Conservation (phyloP, 1,284 basidiomycete species). For the Marasmius oreades region DNA sequence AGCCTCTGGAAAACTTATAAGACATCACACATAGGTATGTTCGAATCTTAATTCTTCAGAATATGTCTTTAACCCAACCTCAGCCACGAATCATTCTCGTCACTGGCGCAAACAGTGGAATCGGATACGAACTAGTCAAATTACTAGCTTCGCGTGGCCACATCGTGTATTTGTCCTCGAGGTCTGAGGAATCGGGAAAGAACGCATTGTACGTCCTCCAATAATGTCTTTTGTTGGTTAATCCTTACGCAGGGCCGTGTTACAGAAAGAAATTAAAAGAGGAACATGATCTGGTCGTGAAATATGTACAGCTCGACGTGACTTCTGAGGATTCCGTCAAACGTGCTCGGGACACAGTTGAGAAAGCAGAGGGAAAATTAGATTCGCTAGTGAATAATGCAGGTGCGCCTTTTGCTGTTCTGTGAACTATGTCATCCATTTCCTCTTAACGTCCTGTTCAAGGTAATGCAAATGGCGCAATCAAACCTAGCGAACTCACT, state of each 20-base stretch:
- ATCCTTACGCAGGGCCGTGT: background rate
- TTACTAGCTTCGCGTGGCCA: slow-evolving; percentile 18
- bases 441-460: slow-evolving; percentile 2
- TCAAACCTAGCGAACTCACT: slow-evolving; percentile 31
- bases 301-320: slow-evolving; percentile 32
- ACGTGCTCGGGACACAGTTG: slow-evolving; percentile 31
- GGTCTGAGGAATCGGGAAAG: slow-evolving; percentile 19
- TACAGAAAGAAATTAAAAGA: slow-evolving; percentile 23
- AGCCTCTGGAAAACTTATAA: too few species aligned
- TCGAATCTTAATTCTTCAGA: background rate
- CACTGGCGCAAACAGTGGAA: slow-evolving; percentile 17
- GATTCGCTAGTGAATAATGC: slow-evolving; percentile 51
- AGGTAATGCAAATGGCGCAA: slow-evolving; percentile 26
- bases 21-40: too few species aligned
- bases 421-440: too few species aligned
- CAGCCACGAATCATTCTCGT: slow-evolving; percentile 8
- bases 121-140: slow-evolving; percentile 19
- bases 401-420: slow-evolving; percentile 22
- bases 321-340: slow-evolving; percentile 31
- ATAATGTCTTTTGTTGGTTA: background rate
- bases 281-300: slow-evolving; percentile 26
- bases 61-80: background rate
- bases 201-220: slow-evolving; percentile 8
- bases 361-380: slow-evolving; percentile 38
- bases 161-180: slow-evolving; percentile 18